These are phyloP conservation scores for Singerocomus rubriflavus DNA, from an alignment of 1,284 basidiomycete species.

Conservation along the genomic window DNA sequence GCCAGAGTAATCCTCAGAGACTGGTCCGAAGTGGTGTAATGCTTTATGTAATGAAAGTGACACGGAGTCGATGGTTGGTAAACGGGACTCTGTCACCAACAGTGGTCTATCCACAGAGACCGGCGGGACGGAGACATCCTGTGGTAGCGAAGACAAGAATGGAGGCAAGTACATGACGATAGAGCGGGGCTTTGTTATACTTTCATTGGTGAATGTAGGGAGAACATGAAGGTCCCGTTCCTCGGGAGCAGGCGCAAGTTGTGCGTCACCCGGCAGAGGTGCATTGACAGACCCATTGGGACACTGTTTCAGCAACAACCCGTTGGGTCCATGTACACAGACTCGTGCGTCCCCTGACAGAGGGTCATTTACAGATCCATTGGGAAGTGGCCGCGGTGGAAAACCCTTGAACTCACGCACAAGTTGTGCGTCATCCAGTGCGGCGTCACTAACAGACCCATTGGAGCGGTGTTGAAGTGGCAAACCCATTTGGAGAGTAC, in stretches of 20 bases:
- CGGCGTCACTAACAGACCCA: neutral
- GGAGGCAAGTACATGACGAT: constrained; percentile 79
- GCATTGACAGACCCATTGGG: neutral
- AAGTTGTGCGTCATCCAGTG: neutral
- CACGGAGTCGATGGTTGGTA: constrained; percentile 80
- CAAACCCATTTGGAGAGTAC: constrained; percentile 29
- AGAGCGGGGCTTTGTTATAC: constrained; percentile 36
- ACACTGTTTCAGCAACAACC: neutral
- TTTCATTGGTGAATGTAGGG: constrained; percentile 50
- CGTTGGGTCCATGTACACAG: neutral
- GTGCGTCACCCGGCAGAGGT: neutral
- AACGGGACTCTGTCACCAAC: constrained; percentile 64
- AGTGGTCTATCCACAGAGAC: constrained; percentile 36
- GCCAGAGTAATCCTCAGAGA: constrained; percentile 59
- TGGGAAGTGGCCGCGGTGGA: too few species aligned
- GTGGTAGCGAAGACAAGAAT: constrained; percentile 70
- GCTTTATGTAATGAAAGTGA: constrained; percentile 82
- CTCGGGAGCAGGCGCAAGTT: neutral
- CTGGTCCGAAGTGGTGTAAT: constrained; percentile 71
- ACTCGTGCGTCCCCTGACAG: neutral
- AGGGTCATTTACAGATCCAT: neutral
- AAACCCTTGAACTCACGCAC: neutral
- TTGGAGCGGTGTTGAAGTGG: constrained; percentile 33
- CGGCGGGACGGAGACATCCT: constrained; percentile 30
- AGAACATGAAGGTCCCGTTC: constrained; percentile 54